Evolutionary conservation across 1,284 basidiomycete genomes (phyloP), one percentile per base, ranked within the genome.

Genomic region (Rhizoctonia solani): DNA sequence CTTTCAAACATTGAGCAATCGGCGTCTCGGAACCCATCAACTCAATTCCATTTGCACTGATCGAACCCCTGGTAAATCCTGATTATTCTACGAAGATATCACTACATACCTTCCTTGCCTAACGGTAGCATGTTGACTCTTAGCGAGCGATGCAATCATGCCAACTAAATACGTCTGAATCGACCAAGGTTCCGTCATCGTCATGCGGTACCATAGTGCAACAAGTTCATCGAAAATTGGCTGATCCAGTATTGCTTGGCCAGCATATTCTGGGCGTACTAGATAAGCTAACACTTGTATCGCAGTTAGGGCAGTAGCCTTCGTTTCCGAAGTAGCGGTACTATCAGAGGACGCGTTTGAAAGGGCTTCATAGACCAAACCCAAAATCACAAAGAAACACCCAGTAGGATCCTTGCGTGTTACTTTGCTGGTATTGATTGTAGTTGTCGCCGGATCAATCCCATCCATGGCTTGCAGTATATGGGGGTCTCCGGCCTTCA

Each of bases 331-430:
- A 47, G 83, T 77, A 27, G 85, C 80, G n/a, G 61, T 19, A 25
- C 61, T 66, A 70, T 88, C 82, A 37, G 87, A 77, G 0, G 88
- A 84, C 1, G 88, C 83, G 1, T 85, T 83, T 0, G 89, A 87
- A 9, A 98, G 81, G 0, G 92, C 87, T 76, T 99, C 96, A 72
- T 93, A 98, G 0, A 96, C 89, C 21, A 99, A 83, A 11, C 96
- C 96, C 74, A 97, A 98, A 11, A 98, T 76, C 14, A 93, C 84
- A 77, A 89, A 94, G 79, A 98, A 98, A 77, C 93, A 87, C 5
- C 87, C 81, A 0, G 87, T 83, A 0, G 95, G 93, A 68, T 94
- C 92, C 23, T 85, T 81, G 11, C 84, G 81, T 23, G 72, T 65
- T n/a, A 74, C 58, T n/a, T 72, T 72, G 27, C 77, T 78, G 2